Conservation (phyloP, 257 asterid genomes). For the Penstemon eatonii region DNA sequence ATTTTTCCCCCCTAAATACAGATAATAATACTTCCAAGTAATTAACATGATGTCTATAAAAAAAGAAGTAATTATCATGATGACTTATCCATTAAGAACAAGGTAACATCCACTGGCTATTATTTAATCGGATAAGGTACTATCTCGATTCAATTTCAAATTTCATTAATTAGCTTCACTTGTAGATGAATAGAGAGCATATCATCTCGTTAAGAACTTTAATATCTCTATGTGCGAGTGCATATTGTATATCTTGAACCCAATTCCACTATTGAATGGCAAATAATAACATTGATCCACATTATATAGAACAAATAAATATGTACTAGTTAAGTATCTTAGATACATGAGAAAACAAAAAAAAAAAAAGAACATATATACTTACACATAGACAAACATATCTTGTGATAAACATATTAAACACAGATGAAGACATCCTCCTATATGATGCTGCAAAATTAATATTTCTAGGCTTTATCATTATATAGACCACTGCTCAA, state of each 20-base stretch:
- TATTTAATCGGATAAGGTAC: constrained; percentile 1
- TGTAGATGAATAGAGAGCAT: too few relatives aligned
- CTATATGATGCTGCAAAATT: background rate
- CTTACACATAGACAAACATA: background rate
- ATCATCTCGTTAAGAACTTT: too few relatives aligned
- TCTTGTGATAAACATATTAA: too few relatives aligned
- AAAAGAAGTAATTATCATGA: background rate
- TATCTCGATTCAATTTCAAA: background rate
- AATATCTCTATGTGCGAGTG: too few relatives aligned
- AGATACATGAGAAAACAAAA: background rate
- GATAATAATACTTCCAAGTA: too few relatives aligned
- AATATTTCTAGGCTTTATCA: background rate
- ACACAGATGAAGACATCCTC: background rate
- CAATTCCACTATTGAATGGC: background rate
- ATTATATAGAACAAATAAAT: background rate
- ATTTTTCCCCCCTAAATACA: too few relatives aligned
- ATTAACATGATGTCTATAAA: background rate
- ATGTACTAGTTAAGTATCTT: background rate
- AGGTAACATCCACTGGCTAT: background rate
- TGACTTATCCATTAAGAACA: background rate
- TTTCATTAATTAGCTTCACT: background rate
- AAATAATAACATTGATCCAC: background rate
- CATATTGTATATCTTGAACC: too few relatives aligned
- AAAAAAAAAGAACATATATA: background rate
- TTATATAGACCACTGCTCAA: constrained; percentile 7